Percentiles rank a stretch among this genome's conserved stretches.
These are phyloP conservation scores for Trichoderma breve DNA, from an alignment of 2,329 filamentous ascomycete species.

Conservation along the genomic window DNA sequence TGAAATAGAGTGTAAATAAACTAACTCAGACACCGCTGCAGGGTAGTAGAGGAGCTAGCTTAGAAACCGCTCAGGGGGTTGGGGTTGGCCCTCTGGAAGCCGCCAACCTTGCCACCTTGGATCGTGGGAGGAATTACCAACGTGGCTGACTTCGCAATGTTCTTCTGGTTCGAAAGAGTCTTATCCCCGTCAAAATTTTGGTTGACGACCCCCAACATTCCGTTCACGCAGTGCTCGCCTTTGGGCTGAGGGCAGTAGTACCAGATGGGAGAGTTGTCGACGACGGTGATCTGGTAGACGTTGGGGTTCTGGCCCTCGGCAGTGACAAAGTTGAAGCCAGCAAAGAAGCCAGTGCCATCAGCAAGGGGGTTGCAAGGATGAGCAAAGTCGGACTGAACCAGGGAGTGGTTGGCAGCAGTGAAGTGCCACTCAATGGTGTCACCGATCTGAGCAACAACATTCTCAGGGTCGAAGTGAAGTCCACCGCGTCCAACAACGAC, in stretches of 20 bases:
- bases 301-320: constrained; percentile 24
- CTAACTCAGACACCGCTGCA: not conserved
- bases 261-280: constrained; percentile 56
- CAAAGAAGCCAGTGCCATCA: constrained; percentile 44
- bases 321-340: constrained; percentile 19
- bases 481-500: constrained; percentile 16
- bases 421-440: constrained; percentile 48
- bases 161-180: constrained; percentile 39
- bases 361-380: constrained; percentile 58
- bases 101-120: constrained; percentile 33
- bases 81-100: constrained; percentile 32
- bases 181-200: constrained; percentile 41
- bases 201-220: constrained; percentile 34
- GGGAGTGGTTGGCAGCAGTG: constrained; percentile 53
- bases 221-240: constrained; percentile 55
- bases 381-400: constrained; percentile 59
- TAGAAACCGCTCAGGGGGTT: constrained; percentile 41
- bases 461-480: constrained; percentile 51
- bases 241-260: constrained; percentile 55
- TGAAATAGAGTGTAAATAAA: not conserved
- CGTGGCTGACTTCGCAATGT: constrained; percentile 34
- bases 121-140: constrained; percentile 32
- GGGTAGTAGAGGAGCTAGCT: not conserved
- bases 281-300: constrained; percentile 24
- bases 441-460: constrained; percentile 50